Percentiles rank a stretch among this genome's conserved stretches.
These are phyloP conservation scores for Cladosporium velox DNA, from an alignment of 2,329 filamentous ascomycete genomes.

Conservation along the genomic window DNA sequence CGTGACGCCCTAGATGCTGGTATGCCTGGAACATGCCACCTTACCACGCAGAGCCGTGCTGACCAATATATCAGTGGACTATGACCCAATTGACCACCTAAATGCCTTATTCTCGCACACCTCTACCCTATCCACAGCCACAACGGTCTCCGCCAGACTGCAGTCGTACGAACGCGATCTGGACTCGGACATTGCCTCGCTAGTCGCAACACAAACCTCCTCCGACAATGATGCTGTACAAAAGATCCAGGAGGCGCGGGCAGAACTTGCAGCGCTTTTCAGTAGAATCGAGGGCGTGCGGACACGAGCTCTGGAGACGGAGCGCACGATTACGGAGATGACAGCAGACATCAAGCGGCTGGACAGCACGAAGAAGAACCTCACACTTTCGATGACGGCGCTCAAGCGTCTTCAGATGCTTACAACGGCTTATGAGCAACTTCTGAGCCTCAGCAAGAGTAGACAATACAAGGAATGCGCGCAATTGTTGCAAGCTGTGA, in stretches of 20 bases:
- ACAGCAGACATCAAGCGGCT: slow-evolving; percentile 97
- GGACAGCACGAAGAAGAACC: slow-evolving; percentile 93
- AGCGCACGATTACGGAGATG: slow-evolving; percentile 96
- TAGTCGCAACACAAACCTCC: slow-evolving; percentile 75
- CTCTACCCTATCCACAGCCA: slow-evolving; percentile 76
- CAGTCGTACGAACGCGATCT: slow-evolving; percentile 78
- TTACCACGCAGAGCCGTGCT: background rate
- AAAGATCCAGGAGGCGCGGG: slow-evolving; percentile 87
- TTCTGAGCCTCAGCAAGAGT: slow-evolving; percentile 77
- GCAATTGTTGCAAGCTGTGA: slow-evolving; percentile 86
- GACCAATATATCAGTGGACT: slow-evolving; percentile 61
- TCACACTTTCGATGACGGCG: slow-evolving; percentile 96
- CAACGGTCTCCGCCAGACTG: slow-evolving; percentile 72
- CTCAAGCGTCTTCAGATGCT: slow-evolving; percentile 97
- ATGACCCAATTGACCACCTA: slow-evolving; percentile 89
- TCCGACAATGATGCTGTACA: slow-evolving; percentile 85
- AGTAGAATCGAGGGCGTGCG: slow-evolving; percentile 93
- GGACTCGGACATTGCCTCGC: slow-evolving; percentile 71
- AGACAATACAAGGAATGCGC: slow-evolving; percentile 95
- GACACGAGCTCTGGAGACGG: slow-evolving; percentile 83
- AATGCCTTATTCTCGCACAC: slow-evolving; percentile 93
- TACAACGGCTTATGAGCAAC: slow-evolving; percentile 97
- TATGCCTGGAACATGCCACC: background rate
- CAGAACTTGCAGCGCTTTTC: slow-evolving; percentile 86
- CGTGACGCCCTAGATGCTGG: slow-evolving; percentile 19